Percentiles rank a stretch among this genome's conserved stretches.
Conservation (phyloP, 371 early-diverging fungal species). For the Mucor velutinosus region DNA sequence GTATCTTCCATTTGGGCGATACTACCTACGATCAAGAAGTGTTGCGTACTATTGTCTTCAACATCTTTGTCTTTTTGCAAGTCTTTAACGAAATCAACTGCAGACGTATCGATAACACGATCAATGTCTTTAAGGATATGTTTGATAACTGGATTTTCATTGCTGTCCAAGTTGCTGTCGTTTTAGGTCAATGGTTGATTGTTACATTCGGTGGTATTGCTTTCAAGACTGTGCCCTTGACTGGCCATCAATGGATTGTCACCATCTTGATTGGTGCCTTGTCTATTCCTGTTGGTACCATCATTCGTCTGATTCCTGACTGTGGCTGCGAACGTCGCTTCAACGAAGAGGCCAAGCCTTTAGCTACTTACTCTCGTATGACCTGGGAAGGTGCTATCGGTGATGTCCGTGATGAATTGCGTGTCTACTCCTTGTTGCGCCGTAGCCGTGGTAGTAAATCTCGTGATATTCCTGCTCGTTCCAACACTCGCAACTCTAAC, state of each 20-base stretch:
- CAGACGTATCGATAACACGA: conserved; percentile 69
- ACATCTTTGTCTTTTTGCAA: conserved; percentile 94
- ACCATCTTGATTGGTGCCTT: conserved; percentile 74
- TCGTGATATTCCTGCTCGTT: conserved; percentile 16
- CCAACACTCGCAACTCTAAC: conserved; percentile 10
- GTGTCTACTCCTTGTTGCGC: conserved; percentile 56
- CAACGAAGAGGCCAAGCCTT: conserved; percentile 57
- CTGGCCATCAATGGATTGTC: conserved; percentile 78
- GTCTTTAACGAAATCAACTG: conserved; percentile 93
- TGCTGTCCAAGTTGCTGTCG: conserved; percentile 68
- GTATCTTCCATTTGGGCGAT: conserved; percentile 65
- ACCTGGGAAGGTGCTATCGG: conserved; percentile 63
- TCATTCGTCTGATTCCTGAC: conserved; percentile 78
- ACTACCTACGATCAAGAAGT: conserved; percentile 44
- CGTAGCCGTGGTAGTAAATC: conserved; percentile 29
- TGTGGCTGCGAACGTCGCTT: conserved; percentile 49
- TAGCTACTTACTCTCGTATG: conserved; percentile 57
- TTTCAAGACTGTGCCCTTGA: conserved; percentile 80
- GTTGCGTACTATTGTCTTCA: conserved; percentile 89
- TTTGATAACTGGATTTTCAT: conserved; percentile 79
- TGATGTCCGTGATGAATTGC: conserved; percentile 50
- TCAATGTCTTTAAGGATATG: conserved; percentile 88
- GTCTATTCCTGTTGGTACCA: conserved; percentile 86
- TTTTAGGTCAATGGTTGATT: conserved; percentile 79
- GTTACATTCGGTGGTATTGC: conserved; percentile 89